These are phyloP conservation scores for Oryza longistaminata DNA, from an alignment of 176 grass and related monocot genomes.

Conservation along the genomic window DNA sequence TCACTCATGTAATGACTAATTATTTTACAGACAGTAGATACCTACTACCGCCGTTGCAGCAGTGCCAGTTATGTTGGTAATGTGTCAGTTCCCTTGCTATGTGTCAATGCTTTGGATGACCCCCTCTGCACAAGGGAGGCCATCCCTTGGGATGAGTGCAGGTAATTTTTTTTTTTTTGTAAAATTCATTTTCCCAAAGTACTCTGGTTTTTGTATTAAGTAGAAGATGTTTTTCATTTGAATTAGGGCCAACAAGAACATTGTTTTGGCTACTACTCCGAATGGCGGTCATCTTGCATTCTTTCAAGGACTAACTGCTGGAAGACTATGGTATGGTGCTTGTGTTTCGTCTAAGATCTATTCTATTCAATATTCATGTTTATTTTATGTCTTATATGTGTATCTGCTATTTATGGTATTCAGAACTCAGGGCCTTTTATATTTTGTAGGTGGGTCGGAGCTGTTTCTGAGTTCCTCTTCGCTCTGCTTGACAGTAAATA, in stretches of 20 bases:
- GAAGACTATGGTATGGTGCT: slow-evolving; percentile 64
- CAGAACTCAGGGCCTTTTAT: background rate
- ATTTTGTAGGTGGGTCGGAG: slow-evolving; percentile 89
- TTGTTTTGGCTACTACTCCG: slow-evolving; percentile 87
- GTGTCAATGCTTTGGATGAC: slow-evolving; percentile 93
- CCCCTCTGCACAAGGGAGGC: slow-evolving; percentile 93
- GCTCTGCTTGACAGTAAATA: slow-evolving; percentile 72
- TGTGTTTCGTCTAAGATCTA: slow-evolving; percentile 17
- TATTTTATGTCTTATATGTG: background rate
- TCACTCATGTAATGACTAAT: slow-evolving; percentile 16
- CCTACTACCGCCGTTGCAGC: slow-evolving; percentile 92
- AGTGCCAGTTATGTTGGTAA: slow-evolving; percentile 79
- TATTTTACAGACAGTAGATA: slow-evolving; percentile 86
- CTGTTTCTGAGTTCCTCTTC: slow-evolving; percentile 64
- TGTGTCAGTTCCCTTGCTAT: slow-evolving; percentile 82
- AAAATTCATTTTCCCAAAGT: slow-evolving; percentile 4
- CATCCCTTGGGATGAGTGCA: slow-evolving; percentile 99
- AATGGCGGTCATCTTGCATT: slow-evolving; percentile 96
- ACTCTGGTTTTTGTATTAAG: slow-evolving; percentile 15
- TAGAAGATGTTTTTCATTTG: slow-evolving; percentile 38
- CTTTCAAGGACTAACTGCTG: slow-evolving; percentile 86
- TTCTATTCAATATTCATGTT: slow-evolving; percentile 3
- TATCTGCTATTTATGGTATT: slow-evolving; percentile 3
- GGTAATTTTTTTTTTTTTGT: slow-evolving; percentile 47
- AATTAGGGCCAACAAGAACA: slow-evolving; percentile 85